Conservation (phyloP, 192 early-diverging fungal species). For the Oehlia diaphana region DNA sequence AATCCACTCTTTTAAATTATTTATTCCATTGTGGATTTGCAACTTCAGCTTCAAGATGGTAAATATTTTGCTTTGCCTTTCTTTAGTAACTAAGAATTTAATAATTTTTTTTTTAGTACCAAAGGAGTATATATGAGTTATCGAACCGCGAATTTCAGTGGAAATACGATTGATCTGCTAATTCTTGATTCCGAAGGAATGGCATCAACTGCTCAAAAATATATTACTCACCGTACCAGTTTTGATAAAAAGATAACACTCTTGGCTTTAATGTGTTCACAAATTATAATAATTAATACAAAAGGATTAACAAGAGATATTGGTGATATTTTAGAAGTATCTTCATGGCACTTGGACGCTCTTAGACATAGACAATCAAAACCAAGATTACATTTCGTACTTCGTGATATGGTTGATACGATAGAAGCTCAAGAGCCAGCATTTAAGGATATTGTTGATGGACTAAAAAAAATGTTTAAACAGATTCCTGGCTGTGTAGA, state of each 20-base stretch:
- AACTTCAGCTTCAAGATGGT: background rate
- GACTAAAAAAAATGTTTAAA: slow-evolving; percentile 7
- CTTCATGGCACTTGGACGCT: slow-evolving; percentile 1
- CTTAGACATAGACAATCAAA: slow-evolving; percentile 3
- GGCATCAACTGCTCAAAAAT: slow-evolving; percentile 2
- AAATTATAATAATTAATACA: slow-evolving; percentile 14
- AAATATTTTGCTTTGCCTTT: background rate
- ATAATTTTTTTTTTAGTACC: background rate
- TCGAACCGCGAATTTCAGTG: background rate
- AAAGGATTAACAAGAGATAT: slow-evolving; percentile 5
- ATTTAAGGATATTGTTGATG: background rate
- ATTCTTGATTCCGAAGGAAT: slow-evolving; percentile 16
- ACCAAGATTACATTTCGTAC: slow-evolving; percentile 9
- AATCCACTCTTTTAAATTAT: slow-evolving; percentile 14
- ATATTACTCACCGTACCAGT: background rate
- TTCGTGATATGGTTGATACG: slow-evolving; percentile 7
- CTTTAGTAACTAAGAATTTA: no score
- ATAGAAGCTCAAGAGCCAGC: background rate
- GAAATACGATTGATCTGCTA: background rate
- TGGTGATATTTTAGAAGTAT: slow-evolving; percentile 6
- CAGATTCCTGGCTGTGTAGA: background rate
- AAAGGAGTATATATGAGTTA: slow-evolving; percentile 6
- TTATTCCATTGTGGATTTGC: slow-evolving; percentile 8
- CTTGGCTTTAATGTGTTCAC: slow-evolving; percentile 5
- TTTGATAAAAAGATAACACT: slow-evolving; percentile 22